Evolutionary conservation across 805 yeast species (phyloP), one percentile per base, ranked within the genome.

Genomic region (Candida mattraensis): DNA sequence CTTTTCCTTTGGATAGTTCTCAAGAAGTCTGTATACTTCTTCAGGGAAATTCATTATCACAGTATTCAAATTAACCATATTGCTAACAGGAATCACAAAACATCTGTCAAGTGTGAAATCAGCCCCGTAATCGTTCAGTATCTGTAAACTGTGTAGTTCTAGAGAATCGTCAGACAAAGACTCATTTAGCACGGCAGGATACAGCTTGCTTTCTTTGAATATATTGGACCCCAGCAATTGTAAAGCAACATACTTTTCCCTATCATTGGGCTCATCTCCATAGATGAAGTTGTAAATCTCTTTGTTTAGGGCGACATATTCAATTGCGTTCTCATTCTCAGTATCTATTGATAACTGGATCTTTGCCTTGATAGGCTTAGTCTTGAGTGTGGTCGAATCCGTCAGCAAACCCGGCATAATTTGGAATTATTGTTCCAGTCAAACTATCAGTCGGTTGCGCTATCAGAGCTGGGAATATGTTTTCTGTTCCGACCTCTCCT

Each of bases 21-120:
- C 61, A 7, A 77, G 54, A 13, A 64, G 54, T 5, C 53, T 51
- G 17, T 80, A 83, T 5, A 74, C 69, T 8, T 69, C 67, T 1
- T 64, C 61, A 5, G 76, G 76, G 5, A 74, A 64, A 5, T 66
- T 61, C 3, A 72, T 45, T 9, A 80, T 62, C 8, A 56, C 49
- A 5, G 51, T 53, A 0, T 66, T 63, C 17, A 81, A 64, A 5
- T 50, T 46, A 1, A 49, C 36, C 4, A 47, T 18, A 14, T 51
- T 56, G 6, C 30, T 22, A 3, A 73, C 54, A 2, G 67, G 56
- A 26, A 56, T 65, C 6, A 74, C 47, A 4, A 64, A 44, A 18
- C 72, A 66, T 3, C 53, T 45, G 19, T 64, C 66, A 16, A 76
- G 44, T 0, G 79, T 74, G 49, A 75, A 62, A 28, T 65, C 60